A percentile compares a stretch with the other conserved stretches of the same genome.
Evolutionary conservation across 1,139 yeast genomes (phyloP).

Genomic region (Nakaseomyces uthaithaninus): DNA sequence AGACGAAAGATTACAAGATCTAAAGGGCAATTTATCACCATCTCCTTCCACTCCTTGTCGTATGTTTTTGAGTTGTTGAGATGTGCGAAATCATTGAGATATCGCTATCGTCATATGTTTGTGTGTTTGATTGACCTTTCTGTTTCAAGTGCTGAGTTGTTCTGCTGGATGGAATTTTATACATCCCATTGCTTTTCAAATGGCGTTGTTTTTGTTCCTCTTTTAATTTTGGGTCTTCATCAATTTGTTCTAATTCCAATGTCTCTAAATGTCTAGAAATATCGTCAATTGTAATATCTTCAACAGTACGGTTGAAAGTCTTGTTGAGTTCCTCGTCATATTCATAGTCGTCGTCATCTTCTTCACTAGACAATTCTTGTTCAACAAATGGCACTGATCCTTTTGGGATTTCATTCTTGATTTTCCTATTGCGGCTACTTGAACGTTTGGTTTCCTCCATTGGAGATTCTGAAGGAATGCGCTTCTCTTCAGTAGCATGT

Average conservation of each 20-base stretch:
- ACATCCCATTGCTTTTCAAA: slow-evolving; percentile 16
- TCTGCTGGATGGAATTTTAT: slow-evolving; percentile 26
- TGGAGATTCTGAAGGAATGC: slow-evolving; percentile 7
- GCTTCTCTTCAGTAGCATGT: slow-evolving; percentile 11
- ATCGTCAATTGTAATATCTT: slow-evolving; percentile 34
- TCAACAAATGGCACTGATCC: slow-evolving; percentile 25
- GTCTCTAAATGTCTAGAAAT: slow-evolving; percentile 33
- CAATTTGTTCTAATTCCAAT: slow-evolving; percentile 26
- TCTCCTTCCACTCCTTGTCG: slow-evolving; percentile 29
- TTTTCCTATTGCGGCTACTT: slow-evolving; percentile 2
- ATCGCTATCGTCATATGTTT: slow-evolving; percentile 29
- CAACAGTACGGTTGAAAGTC: slow-evolving; percentile 33
- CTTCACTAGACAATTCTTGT: slow-evolving; percentile 27
- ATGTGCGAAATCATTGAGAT: slow-evolving; percentile 32
- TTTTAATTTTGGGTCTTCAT: slow-evolving; percentile 12
- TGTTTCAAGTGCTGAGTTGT: slow-evolving; percentile 25
- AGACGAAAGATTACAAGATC: not conserved
- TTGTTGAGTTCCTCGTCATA: slow-evolving; percentile 32
- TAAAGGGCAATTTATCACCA: slow-evolving; percentile 15
- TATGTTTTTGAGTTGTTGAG: slow-evolving; percentile 24
- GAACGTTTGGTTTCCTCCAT: not conserved
- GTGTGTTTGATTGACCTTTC: slow-evolving; percentile 18
- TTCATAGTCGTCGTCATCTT: slow-evolving; percentile 32
- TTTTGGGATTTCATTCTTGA: slow-evolving; percentile 10
- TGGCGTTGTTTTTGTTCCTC: slow-evolving; percentile 10